Evolutionary conservation across 1,284 basidiomycete species (phyloP).

Genomic region (Takashimella tepidaria): DNA sequence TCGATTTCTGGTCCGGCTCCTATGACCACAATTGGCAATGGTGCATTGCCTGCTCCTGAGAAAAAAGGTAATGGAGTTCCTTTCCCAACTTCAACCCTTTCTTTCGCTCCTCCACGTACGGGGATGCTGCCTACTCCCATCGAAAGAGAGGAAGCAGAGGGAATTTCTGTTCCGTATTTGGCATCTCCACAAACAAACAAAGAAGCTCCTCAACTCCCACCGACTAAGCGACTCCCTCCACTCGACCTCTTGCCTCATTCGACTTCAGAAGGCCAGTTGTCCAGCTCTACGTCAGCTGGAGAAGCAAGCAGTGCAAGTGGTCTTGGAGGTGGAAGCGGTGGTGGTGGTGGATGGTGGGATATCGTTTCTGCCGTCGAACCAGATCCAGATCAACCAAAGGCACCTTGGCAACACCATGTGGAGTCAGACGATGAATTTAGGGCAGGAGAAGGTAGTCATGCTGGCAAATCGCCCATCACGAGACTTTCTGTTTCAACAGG

Average conservation of each 20-base stretch:
- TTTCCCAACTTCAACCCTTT: background rate
- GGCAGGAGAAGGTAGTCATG: background rate
- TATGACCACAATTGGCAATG: background rate
- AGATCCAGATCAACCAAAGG: background rate
- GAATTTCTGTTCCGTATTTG: too few relatives aligned
- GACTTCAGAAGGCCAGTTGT: background rate
- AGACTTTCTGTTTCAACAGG: background rate
- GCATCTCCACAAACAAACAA: background rate
- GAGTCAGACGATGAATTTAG: background rate
- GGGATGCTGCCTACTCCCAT: background rate
- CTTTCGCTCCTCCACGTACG: background rate
- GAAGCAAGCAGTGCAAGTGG: background rate
- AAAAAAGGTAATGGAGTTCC: background rate
- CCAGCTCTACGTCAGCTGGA: background rate
- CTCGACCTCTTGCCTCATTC: background rate
- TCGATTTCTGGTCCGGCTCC: background rate
- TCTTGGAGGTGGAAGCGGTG: background rate
- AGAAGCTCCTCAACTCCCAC: conserved; percentile 4
- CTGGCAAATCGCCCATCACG: too few relatives aligned
- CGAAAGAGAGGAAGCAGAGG: too few relatives aligned
- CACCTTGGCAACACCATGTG: conserved; percentile 13
- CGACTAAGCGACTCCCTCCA: background rate
- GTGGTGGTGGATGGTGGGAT: conserved; percentile 35
- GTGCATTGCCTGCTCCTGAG: background rate
- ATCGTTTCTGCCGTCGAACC: conserved; percentile 30